Conservation (phyloP, 495 filamentous ascomycete genomes). For the Talaromyces wortmannii region DNA sequence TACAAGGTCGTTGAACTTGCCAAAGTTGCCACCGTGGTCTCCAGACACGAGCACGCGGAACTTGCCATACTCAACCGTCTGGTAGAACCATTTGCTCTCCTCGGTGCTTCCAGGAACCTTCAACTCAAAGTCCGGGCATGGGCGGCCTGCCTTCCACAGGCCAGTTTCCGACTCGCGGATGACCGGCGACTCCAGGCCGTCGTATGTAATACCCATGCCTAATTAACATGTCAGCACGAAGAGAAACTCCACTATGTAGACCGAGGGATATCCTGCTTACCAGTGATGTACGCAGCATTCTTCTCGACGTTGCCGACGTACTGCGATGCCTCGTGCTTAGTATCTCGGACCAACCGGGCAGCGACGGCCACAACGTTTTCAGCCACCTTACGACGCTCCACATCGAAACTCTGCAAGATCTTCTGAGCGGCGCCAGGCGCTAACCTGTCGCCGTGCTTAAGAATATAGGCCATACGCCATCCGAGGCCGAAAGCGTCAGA, state of each 20-base stretch:
- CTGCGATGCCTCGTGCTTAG: neutral
- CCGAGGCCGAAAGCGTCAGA: constrained; percentile 41
- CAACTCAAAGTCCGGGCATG: too few relatives aligned
- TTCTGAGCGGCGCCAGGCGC: constrained; percentile 10
- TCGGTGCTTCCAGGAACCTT: too few relatives aligned
- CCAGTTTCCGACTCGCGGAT: too few relatives aligned
- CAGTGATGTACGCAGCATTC: neutral
- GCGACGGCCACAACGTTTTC: neutral
- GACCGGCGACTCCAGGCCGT: neutral
- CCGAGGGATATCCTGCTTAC: neutral
- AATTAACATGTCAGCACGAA: neutral
- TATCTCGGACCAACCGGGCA: neutral
- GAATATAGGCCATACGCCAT: constrained; percentile 47
- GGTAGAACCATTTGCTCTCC: too few relatives aligned
- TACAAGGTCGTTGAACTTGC: too few relatives aligned
- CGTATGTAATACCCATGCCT: neutral
- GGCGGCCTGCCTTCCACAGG: too few relatives aligned
- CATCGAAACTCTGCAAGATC: constrained; percentile 52
- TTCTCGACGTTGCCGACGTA: constrained; percentile 1
- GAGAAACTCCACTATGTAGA: neutral
- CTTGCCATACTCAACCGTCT: too few relatives aligned
- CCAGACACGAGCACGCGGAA: too few relatives aligned
- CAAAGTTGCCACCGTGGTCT: too few relatives aligned
- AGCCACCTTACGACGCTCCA: constrained; percentile 40
- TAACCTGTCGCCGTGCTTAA: constrained; percentile 24